phyloP scores from a whole-genome alignment of 1,284 basidiomycete genomes.

The Tetrapyrgos nigripes region DNA sequence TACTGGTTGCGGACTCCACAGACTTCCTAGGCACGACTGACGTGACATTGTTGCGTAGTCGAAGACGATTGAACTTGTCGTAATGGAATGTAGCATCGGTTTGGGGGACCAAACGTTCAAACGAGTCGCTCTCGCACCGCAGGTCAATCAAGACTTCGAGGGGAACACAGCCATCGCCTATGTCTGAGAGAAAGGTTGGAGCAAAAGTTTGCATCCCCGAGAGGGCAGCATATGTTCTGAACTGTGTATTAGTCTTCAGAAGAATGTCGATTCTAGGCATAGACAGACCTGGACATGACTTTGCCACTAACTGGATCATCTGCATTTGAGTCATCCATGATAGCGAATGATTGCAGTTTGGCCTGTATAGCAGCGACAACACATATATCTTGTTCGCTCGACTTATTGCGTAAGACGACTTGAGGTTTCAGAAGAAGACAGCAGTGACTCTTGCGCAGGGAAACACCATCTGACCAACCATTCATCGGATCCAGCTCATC shows the following conservation, averaged over 20 bases:
- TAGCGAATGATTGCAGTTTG: constrained; percentile 81
- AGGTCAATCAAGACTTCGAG: constrained; percentile 90
- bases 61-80: constrained; percentile 94
- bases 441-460: constrained; percentile 75
- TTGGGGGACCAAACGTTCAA: constrained; percentile 91
- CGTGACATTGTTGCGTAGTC: constrained; percentile 77
- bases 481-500: constrained; percentile 61
- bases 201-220: constrained; percentile 91
- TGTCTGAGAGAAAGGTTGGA: constrained; percentile 56
- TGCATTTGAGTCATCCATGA: constrained; percentile 81
- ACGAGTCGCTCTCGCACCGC: constrained; percentile 81
- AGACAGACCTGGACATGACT: constrained; percentile 81
- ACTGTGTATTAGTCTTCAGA: not conserved
- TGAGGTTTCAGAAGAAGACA: constrained; percentile 92
- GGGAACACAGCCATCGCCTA: constrained; percentile 68
- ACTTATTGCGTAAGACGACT: constrained; percentile 79
- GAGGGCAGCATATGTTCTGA: constrained; percentile 76
- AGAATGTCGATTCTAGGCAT: not conserved
- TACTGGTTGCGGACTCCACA: constrained; percentile 31
- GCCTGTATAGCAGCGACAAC: constrained; percentile 86
- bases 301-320: constrained; percentile 89
- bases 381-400: constrained; percentile 65
- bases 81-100: constrained; percentile 88
- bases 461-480: constrained; percentile 76
- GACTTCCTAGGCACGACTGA: constrained; percentile 44